phyloP scores from a whole-genome alignment of 148 eudicot species.

The Rhododendron griersonianum region DNA sequence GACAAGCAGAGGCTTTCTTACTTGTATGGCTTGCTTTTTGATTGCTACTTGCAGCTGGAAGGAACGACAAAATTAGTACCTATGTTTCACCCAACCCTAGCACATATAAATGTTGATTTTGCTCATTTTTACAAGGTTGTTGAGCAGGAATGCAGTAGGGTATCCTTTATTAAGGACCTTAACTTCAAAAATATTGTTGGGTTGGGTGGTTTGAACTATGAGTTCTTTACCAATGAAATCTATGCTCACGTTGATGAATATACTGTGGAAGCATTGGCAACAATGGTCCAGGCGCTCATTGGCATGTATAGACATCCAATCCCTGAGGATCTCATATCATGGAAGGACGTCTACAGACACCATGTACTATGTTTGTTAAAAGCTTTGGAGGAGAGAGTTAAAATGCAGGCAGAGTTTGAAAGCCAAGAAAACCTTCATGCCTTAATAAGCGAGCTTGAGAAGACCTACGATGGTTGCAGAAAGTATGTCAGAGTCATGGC shows the following conservation, averaged over 20 bases:
- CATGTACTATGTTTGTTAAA: conserved; percentile 46
- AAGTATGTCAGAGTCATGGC: conserved; percentile 51
- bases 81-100: conserved; percentile 12
- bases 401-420: conserved; percentile 28
- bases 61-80: conserved; percentile 28
- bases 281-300: conserved; percentile 63
- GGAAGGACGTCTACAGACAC: conserved; percentile 62
- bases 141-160: conserved; percentile 65
- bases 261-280: conserved; percentile 79
- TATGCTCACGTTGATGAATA: conserved; percentile 60
- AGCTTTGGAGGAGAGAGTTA: conserved; percentile 47
- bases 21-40: conserved; percentile 62
- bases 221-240: conserved; percentile 59
- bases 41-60: conserved; percentile 62
- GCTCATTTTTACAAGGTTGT: conserved; percentile 57
- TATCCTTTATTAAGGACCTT: conserved; percentile 64
- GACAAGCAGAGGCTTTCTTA: conserved; percentile 72
- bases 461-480: conserved; percentile 57
- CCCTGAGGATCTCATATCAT: conserved; percentile 47
- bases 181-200: conserved; percentile 88
- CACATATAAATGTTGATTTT: conserved; percentile 22
- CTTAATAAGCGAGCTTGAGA: conserved; percentile 68
- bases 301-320: conserved; percentile 28
- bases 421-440: conserved; percentile 44
- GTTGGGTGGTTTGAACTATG: conserved; percentile 46